Conservation (phyloP, 2,329 filamentous ascomycete species). For the Periconia macrospinosa region DNA sequence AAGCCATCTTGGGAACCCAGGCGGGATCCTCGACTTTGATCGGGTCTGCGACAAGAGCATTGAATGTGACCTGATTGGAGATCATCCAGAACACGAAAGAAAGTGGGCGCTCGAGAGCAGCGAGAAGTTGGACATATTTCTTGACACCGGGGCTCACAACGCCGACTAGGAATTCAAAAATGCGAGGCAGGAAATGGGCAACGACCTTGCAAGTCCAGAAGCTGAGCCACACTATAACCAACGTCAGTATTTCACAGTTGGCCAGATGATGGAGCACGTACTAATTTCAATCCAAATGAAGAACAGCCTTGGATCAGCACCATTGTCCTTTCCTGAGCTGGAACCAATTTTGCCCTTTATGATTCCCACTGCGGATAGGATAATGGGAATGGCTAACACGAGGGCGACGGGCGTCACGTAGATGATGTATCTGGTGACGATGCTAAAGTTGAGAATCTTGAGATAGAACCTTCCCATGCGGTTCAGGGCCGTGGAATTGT, state of each 20-base stretch:
- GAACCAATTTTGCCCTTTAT: conserved; percentile 39
- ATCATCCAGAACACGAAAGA: conserved; percentile 64
- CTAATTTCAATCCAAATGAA: conserved; percentile 66
- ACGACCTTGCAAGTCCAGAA: conserved; percentile 65
- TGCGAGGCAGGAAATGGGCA: conserved; percentile 59
- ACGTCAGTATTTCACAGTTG: conserved; percentile 7
- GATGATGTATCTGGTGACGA: conserved; percentile 65
- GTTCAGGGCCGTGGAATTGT: conserved; percentile 58
- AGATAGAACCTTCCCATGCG: conserved; percentile 63
- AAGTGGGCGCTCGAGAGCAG: conserved; percentile 61
- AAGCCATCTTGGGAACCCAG: conserved; percentile 62
- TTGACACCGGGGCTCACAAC: conserved; percentile 66
- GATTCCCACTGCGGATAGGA: conserved; percentile 58
- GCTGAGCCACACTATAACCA: conserved; percentile 57
- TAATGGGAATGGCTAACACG: conserved; percentile 64
- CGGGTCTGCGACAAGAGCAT: conserved; percentile 31
- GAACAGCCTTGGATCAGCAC: conserved; percentile 61
- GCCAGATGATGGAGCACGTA: conserved; percentile 17
- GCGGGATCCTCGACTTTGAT: conserved; percentile 7
- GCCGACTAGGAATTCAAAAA: conserved; percentile 64
- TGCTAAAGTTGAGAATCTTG: conserved; percentile 63
- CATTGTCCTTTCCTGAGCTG: conserved; percentile 14
- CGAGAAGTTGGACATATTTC: conserved; percentile 64
- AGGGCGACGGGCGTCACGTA: conserved; percentile 62
- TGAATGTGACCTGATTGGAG: conserved; percentile 62